Evolutionary conservation across 345 rosid species (phyloP).

Genomic region (Jatropha curcas): DNA sequence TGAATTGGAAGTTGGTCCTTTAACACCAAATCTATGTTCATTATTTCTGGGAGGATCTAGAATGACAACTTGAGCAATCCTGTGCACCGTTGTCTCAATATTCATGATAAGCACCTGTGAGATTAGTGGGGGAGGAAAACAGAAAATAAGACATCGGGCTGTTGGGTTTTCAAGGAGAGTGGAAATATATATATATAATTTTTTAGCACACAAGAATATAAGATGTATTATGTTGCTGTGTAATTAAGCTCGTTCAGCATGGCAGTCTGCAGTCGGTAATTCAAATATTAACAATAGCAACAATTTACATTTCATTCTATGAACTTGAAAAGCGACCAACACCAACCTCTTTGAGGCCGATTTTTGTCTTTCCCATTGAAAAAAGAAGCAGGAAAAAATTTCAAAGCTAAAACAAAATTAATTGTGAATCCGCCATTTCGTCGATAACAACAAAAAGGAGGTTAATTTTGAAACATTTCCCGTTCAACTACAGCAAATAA

Average conservation of each 20-base stretch:
- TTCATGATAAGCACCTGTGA: slow-evolving; percentile 66
- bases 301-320: neutral
- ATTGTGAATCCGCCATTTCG: too few relatives aligned
- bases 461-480: neutral
- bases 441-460: neutral
- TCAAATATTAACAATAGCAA: neutral
- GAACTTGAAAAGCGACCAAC: neutral
- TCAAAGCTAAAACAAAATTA: too few relatives aligned
- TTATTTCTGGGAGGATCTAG: slow-evolving; percentile 66
- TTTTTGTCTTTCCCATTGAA: too few relatives aligned
- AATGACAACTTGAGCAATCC: slow-evolving; percentile 70
- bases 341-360: too few relatives aligned
- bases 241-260: neutral
- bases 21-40: slow-evolving; percentile 17
- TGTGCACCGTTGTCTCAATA: slow-evolving; percentile 41
- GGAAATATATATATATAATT: too few relatives aligned
- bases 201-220: too few relatives aligned
- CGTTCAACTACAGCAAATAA: neutral
- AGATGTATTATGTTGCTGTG: neutral
- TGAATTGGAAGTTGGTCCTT: slow-evolving; percentile 23
- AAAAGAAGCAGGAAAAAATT: neutral
- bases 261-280: neutral
- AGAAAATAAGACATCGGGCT: neutral
- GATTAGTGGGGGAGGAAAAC: neutral
- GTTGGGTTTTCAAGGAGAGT: neutral